phyloP scores from a whole-genome alignment of 1,284 basidiomycete genomes.

The Exobasidium cylindrosporum region DNA sequence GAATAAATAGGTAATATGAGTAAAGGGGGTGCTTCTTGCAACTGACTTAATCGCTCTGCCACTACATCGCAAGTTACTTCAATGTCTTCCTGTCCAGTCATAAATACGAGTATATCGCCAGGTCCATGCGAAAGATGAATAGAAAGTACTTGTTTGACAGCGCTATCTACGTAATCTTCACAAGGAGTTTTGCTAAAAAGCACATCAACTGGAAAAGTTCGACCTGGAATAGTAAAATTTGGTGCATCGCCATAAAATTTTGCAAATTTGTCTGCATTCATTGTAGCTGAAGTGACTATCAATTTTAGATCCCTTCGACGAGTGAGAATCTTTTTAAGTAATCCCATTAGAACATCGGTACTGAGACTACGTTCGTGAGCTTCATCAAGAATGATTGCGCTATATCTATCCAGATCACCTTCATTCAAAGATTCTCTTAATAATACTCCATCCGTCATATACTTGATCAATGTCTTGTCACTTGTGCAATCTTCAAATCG shows the following conservation, averaged over 20 bases:
- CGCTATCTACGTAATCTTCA: conserved; percentile 96
- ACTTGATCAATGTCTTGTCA: conserved; percentile 84
- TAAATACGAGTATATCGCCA: conserved; percentile 96
- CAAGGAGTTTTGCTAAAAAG: conserved; percentile 95
- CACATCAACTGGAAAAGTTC: conserved; percentile 96
- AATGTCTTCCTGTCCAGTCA: conserved; percentile 99
- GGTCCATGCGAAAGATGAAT: conserved; percentile 91
- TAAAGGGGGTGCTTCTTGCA: conserved; percentile 82
- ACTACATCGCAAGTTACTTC: conserved; percentile 60
- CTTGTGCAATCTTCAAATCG: conserved; percentile 96
- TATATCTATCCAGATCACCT: conserved; percentile 89
- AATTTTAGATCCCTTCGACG: conserved; percentile 87
- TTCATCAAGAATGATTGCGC: conserved; percentile 92
- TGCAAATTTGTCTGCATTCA: conserved; percentile 98
- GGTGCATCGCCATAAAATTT: conserved; percentile 90
- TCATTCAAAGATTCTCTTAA: conserved; percentile 93
- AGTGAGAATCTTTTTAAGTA: conserved; percentile 85
- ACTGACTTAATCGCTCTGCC: conserved; percentile 79
- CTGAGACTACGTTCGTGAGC: conserved; percentile 93
- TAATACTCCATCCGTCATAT: conserved; percentile 95
- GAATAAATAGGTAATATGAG: conserved; percentile 96
- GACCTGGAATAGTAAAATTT: conserved; percentile 92
- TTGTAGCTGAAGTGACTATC: conserved; percentile 96
- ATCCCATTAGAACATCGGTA: conserved; percentile 95
- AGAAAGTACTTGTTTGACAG: conserved; percentile 94